These are phyloP conservation scores for Trifolium fragiferum DNA, from an alignment of 306 rosid genomes.

Conservation along the genomic window DNA sequence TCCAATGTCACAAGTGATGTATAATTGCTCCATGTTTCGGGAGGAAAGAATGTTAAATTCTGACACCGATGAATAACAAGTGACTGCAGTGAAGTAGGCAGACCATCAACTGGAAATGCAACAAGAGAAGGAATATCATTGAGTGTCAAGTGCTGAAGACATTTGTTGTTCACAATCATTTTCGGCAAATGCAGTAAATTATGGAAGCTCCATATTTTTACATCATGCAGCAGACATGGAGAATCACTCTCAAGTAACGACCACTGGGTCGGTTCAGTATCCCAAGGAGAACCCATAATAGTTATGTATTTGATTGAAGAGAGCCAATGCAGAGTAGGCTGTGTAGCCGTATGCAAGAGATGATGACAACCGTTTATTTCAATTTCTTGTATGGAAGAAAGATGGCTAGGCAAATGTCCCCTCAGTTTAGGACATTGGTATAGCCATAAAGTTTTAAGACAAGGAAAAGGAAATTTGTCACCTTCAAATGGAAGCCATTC, in stretches of 20 bases:
- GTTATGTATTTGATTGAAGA: background rate
- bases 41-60: slow-evolving; percentile 3
- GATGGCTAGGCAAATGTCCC: background rate
- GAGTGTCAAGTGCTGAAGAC: background rate
- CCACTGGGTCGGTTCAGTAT: background rate
- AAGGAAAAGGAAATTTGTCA: background rate
- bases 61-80: background rate
- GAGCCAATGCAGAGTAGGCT: background rate
- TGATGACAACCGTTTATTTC: background rate
- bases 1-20: background rate
- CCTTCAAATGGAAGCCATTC: background rate
- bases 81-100: background rate
- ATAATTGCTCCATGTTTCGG: slow-evolving; percentile 8
- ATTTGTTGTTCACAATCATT: background rate
- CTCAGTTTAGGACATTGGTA: background rate
- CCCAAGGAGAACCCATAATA: background rate
- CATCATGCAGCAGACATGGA: background rate
- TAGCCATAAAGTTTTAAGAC: background rate
- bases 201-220: background rate
- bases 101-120: background rate
- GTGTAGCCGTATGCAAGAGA: background rate
- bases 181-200: background rate
- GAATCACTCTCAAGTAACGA: background rate
- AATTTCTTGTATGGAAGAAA: background rate
- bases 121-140: background rate